phyloP scores from a whole-genome alignment of 768 basidiomycete genomes.

The Agrocybe pediades region DNA sequence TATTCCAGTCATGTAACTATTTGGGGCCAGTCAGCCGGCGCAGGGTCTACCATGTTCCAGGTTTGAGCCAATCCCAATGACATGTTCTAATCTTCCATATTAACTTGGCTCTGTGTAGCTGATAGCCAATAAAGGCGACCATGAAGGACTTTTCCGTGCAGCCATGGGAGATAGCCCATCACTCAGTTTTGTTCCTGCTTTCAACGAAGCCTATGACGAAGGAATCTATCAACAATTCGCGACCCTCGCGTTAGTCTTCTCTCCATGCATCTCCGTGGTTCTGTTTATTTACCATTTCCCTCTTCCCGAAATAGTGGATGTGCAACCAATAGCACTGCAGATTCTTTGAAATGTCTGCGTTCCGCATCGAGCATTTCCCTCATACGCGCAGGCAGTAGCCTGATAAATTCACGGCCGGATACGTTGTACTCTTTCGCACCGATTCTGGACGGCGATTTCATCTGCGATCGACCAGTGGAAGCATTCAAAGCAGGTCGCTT shows the following conservation, averaged over 20 bases:
- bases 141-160: conserved; percentile 38
- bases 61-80: conserved; percentile 6
- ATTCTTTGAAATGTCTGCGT: conserved; percentile 35
- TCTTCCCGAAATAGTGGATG: conserved; percentile 25
- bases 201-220: conserved; percentile 34
- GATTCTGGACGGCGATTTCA: conserved; percentile 34
- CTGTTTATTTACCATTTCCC: neutral
- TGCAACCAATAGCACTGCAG: conserved; percentile 13
- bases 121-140: conserved; percentile 38
- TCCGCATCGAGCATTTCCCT: conserved; percentile 26
- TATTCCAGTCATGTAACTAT: conserved; percentile 37
- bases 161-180: conserved; percentile 48
- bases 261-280: neutral
- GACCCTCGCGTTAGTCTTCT: conserved; percentile 33
- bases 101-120: conserved; percentile 24
- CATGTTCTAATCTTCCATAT: neutral
- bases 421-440: conserved; percentile 42
- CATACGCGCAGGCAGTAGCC: conserved; percentile 32
- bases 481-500: conserved; percentile 39
- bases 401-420: conserved; percentile 29
- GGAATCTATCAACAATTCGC: conserved; percentile 36
- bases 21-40: conserved; percentile 45
- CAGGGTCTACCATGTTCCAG: conserved; percentile 43
- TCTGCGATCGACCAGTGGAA: conserved; percentile 37
- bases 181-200: conserved; percentile 34